Evolutionary conservation across 2,329 filamentous ascomycete species (phyloP).

Genomic region (Hansfordia pulvinata): DNA sequence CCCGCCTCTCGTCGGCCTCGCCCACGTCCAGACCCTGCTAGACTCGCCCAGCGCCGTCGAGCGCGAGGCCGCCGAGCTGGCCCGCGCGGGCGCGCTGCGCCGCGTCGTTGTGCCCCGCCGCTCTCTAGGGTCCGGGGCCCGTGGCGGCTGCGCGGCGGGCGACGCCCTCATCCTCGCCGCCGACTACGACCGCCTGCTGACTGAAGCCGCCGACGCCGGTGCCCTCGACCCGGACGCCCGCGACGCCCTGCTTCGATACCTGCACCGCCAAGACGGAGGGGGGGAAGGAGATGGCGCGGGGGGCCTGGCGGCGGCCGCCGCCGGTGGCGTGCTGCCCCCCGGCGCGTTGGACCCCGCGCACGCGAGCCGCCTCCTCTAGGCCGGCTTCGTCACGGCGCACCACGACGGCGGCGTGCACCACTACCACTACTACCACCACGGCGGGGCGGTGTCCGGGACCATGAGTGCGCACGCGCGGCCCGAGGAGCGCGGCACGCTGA

Average conservation of each 20-base stretch:
- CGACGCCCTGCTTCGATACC: no score
- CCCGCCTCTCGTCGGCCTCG: slow-evolving; percentile 50
- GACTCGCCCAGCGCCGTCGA: slow-evolving; percentile 50
- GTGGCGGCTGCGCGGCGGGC: slow-evolving; percentile 44
- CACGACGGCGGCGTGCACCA: slow-evolving; percentile 18
- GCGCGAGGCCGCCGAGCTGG: slow-evolving; percentile 50
- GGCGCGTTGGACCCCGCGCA: no score
- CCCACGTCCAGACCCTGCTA: slow-evolving; percentile 53
- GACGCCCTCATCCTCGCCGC: slow-evolving; percentile 48
- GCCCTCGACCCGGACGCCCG: no score
- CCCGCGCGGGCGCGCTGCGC: slow-evolving; percentile 40
- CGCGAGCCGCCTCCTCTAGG: slow-evolving; percentile 46
- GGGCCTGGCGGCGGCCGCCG: no score
- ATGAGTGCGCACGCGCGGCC: slow-evolving; percentile 31
- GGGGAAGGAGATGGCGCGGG: no score
- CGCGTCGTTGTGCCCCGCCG: slow-evolving; percentile 49
- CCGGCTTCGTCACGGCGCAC: slow-evolving; percentile 51
- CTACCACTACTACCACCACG: no score
- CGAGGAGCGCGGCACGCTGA: slow-evolving; percentile 39
- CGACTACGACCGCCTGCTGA: no score
- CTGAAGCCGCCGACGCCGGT: no score
- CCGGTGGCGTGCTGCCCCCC: no score
- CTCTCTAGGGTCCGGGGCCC: no score
- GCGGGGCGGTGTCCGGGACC: slow-evolving; percentile 16
- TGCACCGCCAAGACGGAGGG: no score